phyloP scores from a whole-genome alignment of 164 flowering plant species.

The Vitis riparia region DNA sequence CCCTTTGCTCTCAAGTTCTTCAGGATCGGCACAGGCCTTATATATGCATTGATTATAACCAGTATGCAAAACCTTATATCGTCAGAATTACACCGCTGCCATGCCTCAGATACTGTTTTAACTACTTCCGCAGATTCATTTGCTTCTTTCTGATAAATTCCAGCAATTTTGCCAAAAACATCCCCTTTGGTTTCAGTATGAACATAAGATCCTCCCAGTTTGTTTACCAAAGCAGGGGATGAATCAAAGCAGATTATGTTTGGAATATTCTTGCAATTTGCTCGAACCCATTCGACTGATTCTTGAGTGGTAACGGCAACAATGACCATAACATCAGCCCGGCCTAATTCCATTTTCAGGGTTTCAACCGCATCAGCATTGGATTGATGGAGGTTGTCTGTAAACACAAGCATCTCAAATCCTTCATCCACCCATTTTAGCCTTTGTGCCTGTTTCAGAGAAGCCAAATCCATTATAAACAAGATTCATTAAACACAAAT shows the following conservation, averaged over 20 bases:
- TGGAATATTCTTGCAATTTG: slow-evolving; percentile 37
- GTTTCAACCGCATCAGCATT: slow-evolving; percentile 20
- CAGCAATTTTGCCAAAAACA: slow-evolving; percentile 34
- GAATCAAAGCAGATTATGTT: slow-evolving; percentile 80
- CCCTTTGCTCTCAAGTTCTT: slow-evolving; percentile 86
- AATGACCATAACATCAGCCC: slow-evolving; percentile 64
- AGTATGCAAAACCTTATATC: slow-evolving; percentile 87
- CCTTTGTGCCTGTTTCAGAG: slow-evolving; percentile 57
- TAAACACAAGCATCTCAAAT: slow-evolving; percentile 73
- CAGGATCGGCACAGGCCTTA: slow-evolving; percentile 72
- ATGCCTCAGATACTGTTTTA: slow-evolving; percentile 70
- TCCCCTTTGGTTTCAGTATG: slow-evolving; percentile 27
- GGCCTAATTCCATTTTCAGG: slow-evolving; percentile 32
- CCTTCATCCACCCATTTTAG: slow-evolving; percentile 92
- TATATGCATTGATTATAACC: slow-evolving; percentile 76
- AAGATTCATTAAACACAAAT: not conserved
- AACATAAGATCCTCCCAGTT: slow-evolving; percentile 61
- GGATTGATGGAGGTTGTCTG: slow-evolving; percentile 34
- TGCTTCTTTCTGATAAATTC: slow-evolving; percentile 23
- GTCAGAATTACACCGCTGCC: slow-evolving; percentile 83
- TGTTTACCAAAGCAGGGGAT: slow-evolving; percentile 56
- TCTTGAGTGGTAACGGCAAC: slow-evolving; percentile 60
- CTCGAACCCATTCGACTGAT: slow-evolving; percentile 60
- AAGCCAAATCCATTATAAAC: not conserved
- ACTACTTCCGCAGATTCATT: slow-evolving; percentile 53